phyloP scores from a whole-genome alignment of 257 asterid genomes.

The Forsythia viridissima region DNA sequence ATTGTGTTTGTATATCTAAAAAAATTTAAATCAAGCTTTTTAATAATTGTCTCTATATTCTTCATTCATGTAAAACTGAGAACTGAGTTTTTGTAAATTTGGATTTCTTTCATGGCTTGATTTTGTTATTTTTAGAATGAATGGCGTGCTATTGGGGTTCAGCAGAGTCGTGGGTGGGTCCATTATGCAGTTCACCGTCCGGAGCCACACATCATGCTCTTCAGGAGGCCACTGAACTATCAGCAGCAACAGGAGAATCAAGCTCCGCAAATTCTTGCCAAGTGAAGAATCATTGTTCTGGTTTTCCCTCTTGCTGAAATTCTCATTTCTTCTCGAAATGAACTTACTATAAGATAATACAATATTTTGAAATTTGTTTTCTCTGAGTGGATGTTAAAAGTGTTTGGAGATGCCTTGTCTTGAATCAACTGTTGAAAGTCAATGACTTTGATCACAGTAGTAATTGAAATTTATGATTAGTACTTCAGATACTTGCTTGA shows the following conservation, averaged over 20 bases:
- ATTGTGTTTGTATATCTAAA: background rate
- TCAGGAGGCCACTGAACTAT: constrained; percentile 88
- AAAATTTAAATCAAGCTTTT: background rate
- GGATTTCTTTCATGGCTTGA: background rate
- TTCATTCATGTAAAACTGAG: background rate
- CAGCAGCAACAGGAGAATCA: constrained; percentile 76
- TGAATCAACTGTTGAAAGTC: constrained; percentile 23
- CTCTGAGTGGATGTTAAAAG: constrained; percentile 10
- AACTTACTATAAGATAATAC: constrained; percentile 11
- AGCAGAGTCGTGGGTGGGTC: constrained; percentile 98
- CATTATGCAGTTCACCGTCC: constrained; percentile 95
- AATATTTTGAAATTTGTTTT: constrained; percentile 13
- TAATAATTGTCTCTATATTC: background rate
- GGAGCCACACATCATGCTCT: constrained; percentile 98
- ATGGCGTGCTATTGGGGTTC: constrained; percentile 96
- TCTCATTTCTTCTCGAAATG: constrained; percentile 35
- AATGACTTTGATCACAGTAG: background rate
- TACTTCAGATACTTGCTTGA: background rate
- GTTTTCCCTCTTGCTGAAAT: constrained; percentile 1
- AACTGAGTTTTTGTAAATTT: background rate
- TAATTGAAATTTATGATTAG: background rate
- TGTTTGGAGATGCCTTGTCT: constrained; percentile 9
- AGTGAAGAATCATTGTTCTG: constrained; percentile 23
- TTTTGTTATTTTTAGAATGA: constrained; percentile 49
- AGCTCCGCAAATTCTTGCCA: constrained; percentile 37